Evolutionary conservation across 1,284 basidiomycete species (phyloP), one percentile per base, ranked within the genome.

Genomic region (Cerrena zonata): DNA sequence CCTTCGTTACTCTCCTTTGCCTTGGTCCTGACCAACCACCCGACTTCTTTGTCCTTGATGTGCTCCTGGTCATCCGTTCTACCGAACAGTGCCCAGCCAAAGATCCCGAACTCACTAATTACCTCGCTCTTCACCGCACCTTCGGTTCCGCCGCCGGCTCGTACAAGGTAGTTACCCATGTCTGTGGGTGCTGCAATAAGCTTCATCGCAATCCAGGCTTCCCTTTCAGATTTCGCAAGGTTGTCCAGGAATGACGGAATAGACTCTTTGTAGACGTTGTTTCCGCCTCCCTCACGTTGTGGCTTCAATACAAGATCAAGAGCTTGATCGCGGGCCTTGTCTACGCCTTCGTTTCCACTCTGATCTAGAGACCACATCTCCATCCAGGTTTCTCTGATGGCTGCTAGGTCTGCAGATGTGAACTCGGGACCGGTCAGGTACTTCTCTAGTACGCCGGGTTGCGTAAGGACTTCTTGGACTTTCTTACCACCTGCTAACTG

Each of bases 401-500:
- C 30, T 34, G 30, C 15, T 15, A 34, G 15, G 15, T 34, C 30
- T 7, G 7, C 7, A 15, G 30, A 15, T 15, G 7, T 34, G 30
- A 7, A 15, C 30, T 34, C 30, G 10, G 59, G 61, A 42, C 76
- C 69, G 27, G 69, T 62, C 18, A 92, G 71, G 68, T 93, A 94
- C 3, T 73, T 70, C 59, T 92, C 89, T 21, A 95, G 75, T 10
- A 91, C 70, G 0, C 84, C 84, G 0, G 82, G 80, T 30, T 83
- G 79, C 2, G 87, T 82, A 13, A 99, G 77, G 0, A 89, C 89
- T 63, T 98, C 86, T 69, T 98, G 96, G 0, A 99, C 84, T 66
- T 97, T 97, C 73, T 99, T 99, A 1, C 89, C 87, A 0, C 95
- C 96, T 0, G 94, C 92, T 2, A 99, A 82, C 62, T 99, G 96